A percentile compares a stretch with the other conserved stretches of the same genome.
These are phyloP conservation scores for Boletus huronensis DNA, from an alignment of 768 basidiomycete species.

Conservation along the genomic window DNA sequence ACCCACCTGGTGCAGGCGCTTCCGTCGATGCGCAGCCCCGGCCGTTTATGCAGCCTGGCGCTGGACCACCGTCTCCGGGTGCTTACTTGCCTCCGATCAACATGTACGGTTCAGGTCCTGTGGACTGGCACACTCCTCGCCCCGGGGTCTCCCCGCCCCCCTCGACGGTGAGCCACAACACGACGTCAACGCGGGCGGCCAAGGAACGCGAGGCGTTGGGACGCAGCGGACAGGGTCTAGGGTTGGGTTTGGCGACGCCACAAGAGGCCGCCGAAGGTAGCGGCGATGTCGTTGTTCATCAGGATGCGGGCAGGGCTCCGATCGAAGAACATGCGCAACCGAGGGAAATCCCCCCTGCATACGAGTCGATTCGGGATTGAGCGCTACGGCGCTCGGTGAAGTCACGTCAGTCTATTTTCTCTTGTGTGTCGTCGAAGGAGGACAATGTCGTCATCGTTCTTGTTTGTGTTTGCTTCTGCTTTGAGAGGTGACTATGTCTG, in stretches of 20 bases:
- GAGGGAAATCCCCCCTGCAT: constrained; percentile 28
- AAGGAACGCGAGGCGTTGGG: constrained; percentile 24
- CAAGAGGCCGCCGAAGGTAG: constrained; percentile 20
- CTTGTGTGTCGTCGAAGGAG: background rate
- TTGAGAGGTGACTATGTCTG: background rate
- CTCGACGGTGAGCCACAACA: constrained; percentile 15
- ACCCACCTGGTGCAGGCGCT: background rate
- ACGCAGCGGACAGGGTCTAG: constrained; percentile 6
- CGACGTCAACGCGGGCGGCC: constrained; percentile 7
- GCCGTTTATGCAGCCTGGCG: background rate
- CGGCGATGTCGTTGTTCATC: constrained; percentile 26
- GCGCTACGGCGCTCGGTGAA: background rate
- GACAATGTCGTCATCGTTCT: background rate
- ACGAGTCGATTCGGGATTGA: constrained; percentile 28
- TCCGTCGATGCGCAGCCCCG: constrained; percentile 8
- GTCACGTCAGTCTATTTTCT: background rate
- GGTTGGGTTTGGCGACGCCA: constrained; percentile 17
- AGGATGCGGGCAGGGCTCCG: constrained; percentile 26
- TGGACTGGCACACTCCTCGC: constrained; percentile 21
- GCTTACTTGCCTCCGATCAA: constrained; percentile 3
- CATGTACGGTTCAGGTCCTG: constrained; percentile 12
- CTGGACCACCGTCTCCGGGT: background rate
- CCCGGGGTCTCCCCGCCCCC: constrained; percentile 21
- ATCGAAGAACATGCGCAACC: constrained; percentile 15
- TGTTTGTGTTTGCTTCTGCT: background rate